A percentile compares a stretch with the other conserved stretches of the same genome.
These are phyloP conservation scores for Scytalidium sp. DNA, from an alignment of 2,329 filamentous ascomycete species.

Conservation along the genomic window DNA sequence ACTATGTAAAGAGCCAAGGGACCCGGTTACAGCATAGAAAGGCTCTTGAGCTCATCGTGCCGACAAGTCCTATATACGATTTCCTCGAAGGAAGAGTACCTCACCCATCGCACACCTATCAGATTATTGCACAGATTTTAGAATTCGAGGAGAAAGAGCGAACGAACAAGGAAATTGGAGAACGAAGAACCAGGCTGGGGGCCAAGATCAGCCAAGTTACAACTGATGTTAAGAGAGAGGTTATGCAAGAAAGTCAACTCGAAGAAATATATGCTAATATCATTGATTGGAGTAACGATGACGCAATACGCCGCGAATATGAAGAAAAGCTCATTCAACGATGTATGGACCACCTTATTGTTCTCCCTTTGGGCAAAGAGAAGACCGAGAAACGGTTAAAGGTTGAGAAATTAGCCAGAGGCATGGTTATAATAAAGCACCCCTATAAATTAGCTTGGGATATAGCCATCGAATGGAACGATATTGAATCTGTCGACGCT, in stretches of 20 bases:
- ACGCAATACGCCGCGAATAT: slow-evolving; percentile 76
- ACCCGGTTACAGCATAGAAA: slow-evolving; percentile 71
- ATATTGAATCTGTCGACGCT: slow-evolving; percentile 68
- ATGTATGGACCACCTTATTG: slow-evolving; percentile 73
- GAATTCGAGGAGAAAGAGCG: slow-evolving; percentile 85
- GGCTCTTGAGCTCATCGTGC: slow-evolving; percentile 73
- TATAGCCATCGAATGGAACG: slow-evolving; percentile 85
- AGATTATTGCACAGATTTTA: slow-evolving; percentile 75
- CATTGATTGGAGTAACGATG: slow-evolving; percentile 87
- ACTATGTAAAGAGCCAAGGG: slow-evolving; percentile 70
- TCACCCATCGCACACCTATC: slow-evolving; percentile 77
- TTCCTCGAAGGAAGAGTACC: slow-evolving; percentile 81
- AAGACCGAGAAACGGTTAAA: slow-evolving; percentile 71
- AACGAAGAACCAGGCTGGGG: slow-evolving; percentile 82
- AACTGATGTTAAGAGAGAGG: slow-evolving; percentile 80
- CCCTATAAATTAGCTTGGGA: slow-evolving; percentile 89
- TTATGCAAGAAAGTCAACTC: slow-evolving; percentile 72
- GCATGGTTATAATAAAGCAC: slow-evolving; percentile 96
- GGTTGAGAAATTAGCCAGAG: slow-evolving; percentile 74
- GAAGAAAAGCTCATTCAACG: slow-evolving; percentile 88
- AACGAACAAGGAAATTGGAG: slow-evolving; percentile 86
- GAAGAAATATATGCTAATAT: slow-evolving; percentile 77
- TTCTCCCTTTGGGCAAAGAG: slow-evolving; percentile 58
- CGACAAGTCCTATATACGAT: slow-evolving; percentile 75
- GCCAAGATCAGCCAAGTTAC: slow-evolving; percentile 82